These are phyloP conservation scores for Cryptosporidium baileyi DNA, from an alignment of 169 alveolate species.

Conservation along the genomic window DNA sequence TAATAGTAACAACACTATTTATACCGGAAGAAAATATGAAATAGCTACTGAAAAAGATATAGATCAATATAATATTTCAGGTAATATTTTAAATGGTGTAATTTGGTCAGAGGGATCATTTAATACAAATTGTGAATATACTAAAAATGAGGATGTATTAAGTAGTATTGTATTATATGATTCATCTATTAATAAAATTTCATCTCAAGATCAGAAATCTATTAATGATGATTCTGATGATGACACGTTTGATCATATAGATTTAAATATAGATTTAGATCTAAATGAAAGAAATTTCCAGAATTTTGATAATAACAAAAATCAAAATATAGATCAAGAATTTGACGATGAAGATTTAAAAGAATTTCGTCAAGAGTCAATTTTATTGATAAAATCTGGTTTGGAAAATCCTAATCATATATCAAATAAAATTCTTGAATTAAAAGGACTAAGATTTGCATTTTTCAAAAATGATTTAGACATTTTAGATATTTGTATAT, in stretches of 20 bases:
- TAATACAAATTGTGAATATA: not conserved
- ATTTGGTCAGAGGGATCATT: conserved; percentile 10
- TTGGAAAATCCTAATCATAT: conserved; percentile 32
- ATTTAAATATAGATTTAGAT: not conserved
- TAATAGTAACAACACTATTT: not conserved
- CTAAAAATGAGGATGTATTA: conserved; percentile 1
- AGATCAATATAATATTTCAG: no score
- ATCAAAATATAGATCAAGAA: not conserved
- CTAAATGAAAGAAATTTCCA: not conserved
- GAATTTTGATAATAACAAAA: no score
- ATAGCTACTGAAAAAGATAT: no score
- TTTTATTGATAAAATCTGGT: conserved; percentile 34
- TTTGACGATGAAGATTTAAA: not conserved
- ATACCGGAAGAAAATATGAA: not conserved
- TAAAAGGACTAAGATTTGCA: conserved; percentile 66
- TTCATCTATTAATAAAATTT: no score
- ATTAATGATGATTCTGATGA: not conserved
- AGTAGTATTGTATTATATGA: conserved; percentile 13
- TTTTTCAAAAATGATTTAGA: conserved; percentile 57
- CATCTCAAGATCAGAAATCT: no score
- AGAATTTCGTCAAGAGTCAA: conserved; percentile 13
- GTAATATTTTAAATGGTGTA: conserved; percentile 2
- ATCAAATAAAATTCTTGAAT: conserved; percentile 43
- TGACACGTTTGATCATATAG: not conserved
- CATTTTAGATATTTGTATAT: not conserved